Evolutionary conservation across 1,139 yeast species (phyloP).

Genomic region (Spathaspora sp.): DNA sequence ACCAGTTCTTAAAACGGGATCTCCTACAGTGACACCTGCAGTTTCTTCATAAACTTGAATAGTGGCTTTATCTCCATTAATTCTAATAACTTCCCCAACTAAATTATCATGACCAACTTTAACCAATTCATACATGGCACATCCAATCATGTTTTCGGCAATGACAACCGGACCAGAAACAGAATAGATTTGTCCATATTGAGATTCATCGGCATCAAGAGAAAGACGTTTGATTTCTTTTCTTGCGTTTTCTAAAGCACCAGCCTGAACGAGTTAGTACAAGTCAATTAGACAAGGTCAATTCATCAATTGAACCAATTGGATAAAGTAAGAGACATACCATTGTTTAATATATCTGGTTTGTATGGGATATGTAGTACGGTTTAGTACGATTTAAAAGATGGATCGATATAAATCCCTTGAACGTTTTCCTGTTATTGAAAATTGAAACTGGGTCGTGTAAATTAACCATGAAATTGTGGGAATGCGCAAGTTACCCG

Average conservation of each 20-base stretch:
- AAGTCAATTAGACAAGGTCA: background rate
- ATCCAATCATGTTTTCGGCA: constrained; percentile 98
- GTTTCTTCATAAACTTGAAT: constrained; percentile 99
- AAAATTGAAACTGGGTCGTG: background rate
- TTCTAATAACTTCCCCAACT: constrained; percentile 98
- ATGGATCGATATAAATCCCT: background rate
- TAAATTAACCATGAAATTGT: background rate
- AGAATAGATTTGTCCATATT: constrained; percentile 85
- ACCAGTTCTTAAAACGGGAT: constrained; percentile 96
- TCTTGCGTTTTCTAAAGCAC: constrained; percentile 96
- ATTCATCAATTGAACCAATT: background rate
- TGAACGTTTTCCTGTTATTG: background rate
- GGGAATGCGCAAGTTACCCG: background rate
- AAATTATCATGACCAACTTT: constrained; percentile 95
- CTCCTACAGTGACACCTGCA: constrained; percentile 98
- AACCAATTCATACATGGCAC: constrained; percentile 98
- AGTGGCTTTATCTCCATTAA: constrained; percentile 93
- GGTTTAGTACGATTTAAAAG: background rate
- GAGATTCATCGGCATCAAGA: constrained; percentile 75
- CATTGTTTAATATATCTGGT: background rate
- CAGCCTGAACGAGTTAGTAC: constrained; percentile 55
- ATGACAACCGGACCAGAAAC: constrained; percentile 97
- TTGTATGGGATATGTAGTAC: background rate
- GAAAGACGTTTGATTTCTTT: constrained; percentile 87
- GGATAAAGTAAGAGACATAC: background rate